Percentiles rank a stretch among this genome's conserved stretches.
Evolutionary conservation across 768 basidiomycete genomes (phyloP).

Genomic region (Coprinopsis strossmayeri): DNA sequence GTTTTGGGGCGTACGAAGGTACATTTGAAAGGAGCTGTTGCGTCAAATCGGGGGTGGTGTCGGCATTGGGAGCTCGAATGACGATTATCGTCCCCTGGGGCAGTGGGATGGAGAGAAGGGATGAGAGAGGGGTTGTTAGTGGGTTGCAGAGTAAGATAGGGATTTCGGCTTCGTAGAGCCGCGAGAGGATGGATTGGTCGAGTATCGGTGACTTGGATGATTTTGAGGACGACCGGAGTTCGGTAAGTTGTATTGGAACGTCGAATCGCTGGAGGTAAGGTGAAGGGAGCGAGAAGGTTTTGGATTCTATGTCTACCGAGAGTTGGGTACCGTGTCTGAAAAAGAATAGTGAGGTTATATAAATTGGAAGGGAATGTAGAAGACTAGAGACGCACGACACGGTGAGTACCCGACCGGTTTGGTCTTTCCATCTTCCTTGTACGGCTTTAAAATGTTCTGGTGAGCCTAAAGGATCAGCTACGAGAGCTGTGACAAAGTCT

Average conservation of each 20-base stretch:
- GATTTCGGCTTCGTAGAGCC: constrained; percentile 46
- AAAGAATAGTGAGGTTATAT: constrained; percentile 12
- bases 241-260: constrained; percentile 41
- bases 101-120: constrained; percentile 23
- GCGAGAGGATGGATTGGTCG: constrained; percentile 13
- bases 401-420: constrained; percentile 23
- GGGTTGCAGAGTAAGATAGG: constrained; percentile 60
- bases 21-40: constrained; percentile 16
- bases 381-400: constrained; percentile 36
- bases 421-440: constrained; percentile 42
- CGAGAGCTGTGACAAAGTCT: constrained; percentile 61
- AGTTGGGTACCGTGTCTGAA: constrained; percentile 21
- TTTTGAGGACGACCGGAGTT: no score
- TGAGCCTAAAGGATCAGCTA: constrained; percentile 63
- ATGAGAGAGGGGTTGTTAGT: constrained; percentile 27
- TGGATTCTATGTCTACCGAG: constrained; percentile 9
- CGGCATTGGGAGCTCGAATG: constrained; percentile 10
- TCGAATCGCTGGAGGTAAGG: constrained; percentile 53
- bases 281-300: constrained; percentile 31
- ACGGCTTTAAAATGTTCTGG: constrained; percentile 33
- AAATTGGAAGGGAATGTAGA: neutral
- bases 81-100: constrained; percentile 43
- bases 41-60: constrained; percentile 10
- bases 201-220: no score
- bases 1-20: constrained; percentile 14